These are phyloP conservation scores for Malus fusca DNA, from an alignment of 306 rosid species.

Conservation along the genomic window DNA sequence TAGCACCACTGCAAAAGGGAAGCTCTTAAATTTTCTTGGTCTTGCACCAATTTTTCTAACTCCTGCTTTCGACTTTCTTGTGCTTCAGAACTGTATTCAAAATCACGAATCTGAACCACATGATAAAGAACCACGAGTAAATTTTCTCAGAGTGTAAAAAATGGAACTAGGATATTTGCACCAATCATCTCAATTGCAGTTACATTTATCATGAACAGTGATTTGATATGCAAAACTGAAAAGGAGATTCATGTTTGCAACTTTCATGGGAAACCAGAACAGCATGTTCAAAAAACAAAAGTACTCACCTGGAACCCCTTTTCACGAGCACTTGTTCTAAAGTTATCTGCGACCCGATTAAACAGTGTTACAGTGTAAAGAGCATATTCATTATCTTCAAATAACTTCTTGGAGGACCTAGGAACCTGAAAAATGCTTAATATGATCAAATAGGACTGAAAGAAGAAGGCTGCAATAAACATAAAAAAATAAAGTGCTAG, in stretches of 20 bases:
- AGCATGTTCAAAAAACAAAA: constrained; percentile 5
- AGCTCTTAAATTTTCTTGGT: constrained; percentile 72
- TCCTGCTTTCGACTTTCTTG: constrained; percentile 71
- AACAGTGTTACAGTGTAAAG: constrained; percentile 86
- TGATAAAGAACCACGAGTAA: constrained; percentile 18
- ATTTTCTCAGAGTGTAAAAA: neutral
- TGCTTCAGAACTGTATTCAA: constrained; percentile 74
- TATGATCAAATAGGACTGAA: constrained; percentile 27
- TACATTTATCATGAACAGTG: neutral
- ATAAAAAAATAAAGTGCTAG: neutral
- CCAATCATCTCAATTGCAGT: neutral
- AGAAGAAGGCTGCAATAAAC: constrained; percentile 5
- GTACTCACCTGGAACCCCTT: constrained; percentile 78
- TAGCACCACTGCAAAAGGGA: constrained; percentile 88
- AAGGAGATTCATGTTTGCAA: neutral
- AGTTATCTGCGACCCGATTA: constrained; percentile 79
- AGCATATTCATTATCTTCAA: constrained; percentile 90
- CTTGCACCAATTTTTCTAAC: constrained; percentile 67
- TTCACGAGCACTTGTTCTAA: constrained; percentile 75
- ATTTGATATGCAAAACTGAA: neutral
- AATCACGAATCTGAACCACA: constrained; percentile 73
- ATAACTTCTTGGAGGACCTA: constrained; percentile 77
- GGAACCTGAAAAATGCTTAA: constrained; percentile 65
- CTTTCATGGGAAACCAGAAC: constrained; percentile 7
- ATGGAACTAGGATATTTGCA: constrained; percentile 1